A percentile compares a stretch with the other conserved stretches of the same genome.
These are phyloP conservation scores for Vanderwaltozyma tropicalis DNA, from an alignment of 805 yeast species.

Conservation along the genomic window DNA sequence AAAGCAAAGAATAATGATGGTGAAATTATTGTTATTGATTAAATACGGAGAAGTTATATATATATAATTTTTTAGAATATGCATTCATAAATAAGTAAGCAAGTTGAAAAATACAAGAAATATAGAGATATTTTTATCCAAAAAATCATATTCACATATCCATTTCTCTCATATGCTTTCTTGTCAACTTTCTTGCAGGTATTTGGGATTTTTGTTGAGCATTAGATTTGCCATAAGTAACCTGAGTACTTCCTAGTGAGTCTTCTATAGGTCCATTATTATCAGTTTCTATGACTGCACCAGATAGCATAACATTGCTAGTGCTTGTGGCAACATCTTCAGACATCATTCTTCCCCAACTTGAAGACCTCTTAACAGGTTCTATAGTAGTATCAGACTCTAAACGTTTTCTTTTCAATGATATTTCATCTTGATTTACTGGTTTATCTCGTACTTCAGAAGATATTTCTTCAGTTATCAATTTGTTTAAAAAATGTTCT, in stretches of 20 bases:
- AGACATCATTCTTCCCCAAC: slow-evolving; percentile 26
- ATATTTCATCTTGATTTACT: no score
- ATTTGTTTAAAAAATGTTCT: neutral
- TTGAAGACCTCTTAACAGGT: slow-evolving; percentile 13
- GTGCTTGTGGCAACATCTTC: neutral
- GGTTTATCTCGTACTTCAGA: neutral
- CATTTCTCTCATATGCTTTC: slow-evolving; percentile 13
- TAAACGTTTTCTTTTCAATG: slow-evolving; percentile 4
- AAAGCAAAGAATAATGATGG: slow-evolving; percentile 19
- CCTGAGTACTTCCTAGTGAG: slow-evolving; percentile 14
- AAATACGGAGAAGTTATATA: no score
- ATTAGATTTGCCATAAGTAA: slow-evolving; percentile 19
- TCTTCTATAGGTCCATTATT: slow-evolving; percentile 1
- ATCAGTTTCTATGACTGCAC: neutral
- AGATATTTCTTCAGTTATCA: no score
- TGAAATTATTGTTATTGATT: slow-evolving; percentile 25
- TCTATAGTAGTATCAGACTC: neutral
- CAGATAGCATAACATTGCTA: neutral
- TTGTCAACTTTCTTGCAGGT: slow-evolving; percentile 11
- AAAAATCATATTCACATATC: neutral
- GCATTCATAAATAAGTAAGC: neutral
- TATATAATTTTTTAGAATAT: no score
- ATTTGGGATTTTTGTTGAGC: neutral
- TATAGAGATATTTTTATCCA: no score
- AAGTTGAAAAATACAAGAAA: no score